These are phyloP conservation scores for Xylaria sp. DNA, from an alignment of 2,329 filamentous ascomycete genomes.

Conservation along the genomic window DNA sequence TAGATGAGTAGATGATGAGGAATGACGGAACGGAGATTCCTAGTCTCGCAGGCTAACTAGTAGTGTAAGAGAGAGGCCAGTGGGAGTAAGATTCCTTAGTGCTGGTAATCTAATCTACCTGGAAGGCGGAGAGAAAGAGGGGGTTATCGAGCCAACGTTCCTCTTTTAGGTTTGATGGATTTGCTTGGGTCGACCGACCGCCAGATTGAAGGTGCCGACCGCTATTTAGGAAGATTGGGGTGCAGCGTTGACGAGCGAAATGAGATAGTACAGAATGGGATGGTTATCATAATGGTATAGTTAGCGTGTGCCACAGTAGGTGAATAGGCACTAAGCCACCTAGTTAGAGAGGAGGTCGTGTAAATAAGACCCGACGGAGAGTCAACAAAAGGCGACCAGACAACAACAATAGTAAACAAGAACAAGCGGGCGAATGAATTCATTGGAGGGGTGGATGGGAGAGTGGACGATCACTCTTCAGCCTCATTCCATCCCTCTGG, in stretches of 20 bases:
- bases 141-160: conserved; percentile 26
- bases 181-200: conserved; percentile 12
- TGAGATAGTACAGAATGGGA: conserved; percentile 8
- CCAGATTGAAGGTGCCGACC: conserved; percentile 23
- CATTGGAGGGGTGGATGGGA: conserved; percentile 17
- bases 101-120: background rate
- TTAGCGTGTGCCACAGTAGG: background rate
- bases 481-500: conserved; percentile 36
- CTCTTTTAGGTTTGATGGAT: conserved; percentile 31
- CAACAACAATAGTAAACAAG: conserved; percentile 24
- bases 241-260: conserved; percentile 13
- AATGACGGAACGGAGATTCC: conserved; percentile 29
- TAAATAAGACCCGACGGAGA: background rate
- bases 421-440: conserved; percentile 21
- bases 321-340: background rate
- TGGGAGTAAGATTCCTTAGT: background rate
- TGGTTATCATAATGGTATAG: background rate
- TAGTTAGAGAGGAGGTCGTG: background rate
- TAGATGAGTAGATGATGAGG: conserved; percentile 17
- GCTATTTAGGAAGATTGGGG: conserved; percentile 25
- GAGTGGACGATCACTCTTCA: conserved; percentile 34
- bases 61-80: background rate
- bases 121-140: conserved; percentile 35
- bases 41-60: background rate
- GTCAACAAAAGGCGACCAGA: conserved; percentile 3